A percentile compares a stretch with the other conserved stretches of the same genome.
phyloP scores from a whole-genome alignment of 108 stramenopile species.

The Cyclotella sp. region DNA sequence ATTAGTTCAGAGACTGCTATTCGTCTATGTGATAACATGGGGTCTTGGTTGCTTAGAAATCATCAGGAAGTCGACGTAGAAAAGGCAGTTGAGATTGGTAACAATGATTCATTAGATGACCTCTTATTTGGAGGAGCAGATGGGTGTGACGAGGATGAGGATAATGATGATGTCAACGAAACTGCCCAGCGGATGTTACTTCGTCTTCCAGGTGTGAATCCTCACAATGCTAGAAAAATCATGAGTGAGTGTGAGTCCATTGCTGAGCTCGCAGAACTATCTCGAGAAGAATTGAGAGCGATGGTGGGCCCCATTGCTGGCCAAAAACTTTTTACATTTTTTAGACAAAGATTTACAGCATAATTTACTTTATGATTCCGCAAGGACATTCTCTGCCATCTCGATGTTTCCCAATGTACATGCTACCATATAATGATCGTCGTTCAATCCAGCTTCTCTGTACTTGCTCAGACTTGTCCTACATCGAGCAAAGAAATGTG shows the following conservation, averaged over 20 bases:
- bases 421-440: conserved; percentile 63
- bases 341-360: conserved; percentile 58
- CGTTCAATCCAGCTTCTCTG: conserved; percentile 55
- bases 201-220: conserved; percentile 89
- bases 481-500: not conserved
- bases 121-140: conserved; percentile 49
- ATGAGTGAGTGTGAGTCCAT: conserved; percentile 87
- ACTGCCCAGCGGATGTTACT: conserved; percentile 89
- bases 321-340: conserved; percentile 90
- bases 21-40: not conserved
- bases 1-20: not conserved
- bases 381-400: conserved; percentile 59
- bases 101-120: conserved; percentile 77
- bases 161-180: conserved; percentile 82
- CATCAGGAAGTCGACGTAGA: conserved; percentile 91
- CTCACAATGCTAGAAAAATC: conserved; percentile 80
- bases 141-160: conserved; percentile 67
- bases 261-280: conserved; percentile 80
- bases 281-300: conserved; percentile 73
- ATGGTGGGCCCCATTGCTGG: conserved; percentile 86
- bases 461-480: conserved; percentile 52
- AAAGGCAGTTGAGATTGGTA: conserved; percentile 82
- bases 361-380: conserved; percentile 15
- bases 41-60: conserved; percentile 24
- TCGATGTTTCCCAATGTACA: conserved; percentile 64